Percentiles rank a stretch among this genome's conserved stretches.
Evolutionary conservation across 1,284 basidiomycete genomes (phyloP).

Genomic region (Trametes pubescens): DNA sequence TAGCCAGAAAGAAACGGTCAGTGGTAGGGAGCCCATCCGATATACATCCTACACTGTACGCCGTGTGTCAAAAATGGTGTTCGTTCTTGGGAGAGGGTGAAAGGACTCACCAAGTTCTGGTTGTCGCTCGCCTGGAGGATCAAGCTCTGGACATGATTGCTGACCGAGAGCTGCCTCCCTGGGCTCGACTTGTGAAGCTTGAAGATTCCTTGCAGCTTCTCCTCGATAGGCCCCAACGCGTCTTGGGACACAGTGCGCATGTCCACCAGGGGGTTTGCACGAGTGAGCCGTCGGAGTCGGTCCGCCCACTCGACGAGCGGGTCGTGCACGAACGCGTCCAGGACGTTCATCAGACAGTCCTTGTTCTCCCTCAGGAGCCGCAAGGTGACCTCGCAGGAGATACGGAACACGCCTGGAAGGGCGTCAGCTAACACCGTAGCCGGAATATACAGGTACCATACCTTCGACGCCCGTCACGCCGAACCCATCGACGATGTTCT

Average conservation of each 20-base stretch:
- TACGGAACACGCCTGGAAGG: constrained; percentile 84
- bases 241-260: constrained; percentile 73
- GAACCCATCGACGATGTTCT: constrained; percentile 93
- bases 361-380: constrained; percentile 90
- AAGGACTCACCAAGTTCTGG: constrained; percentile 72
- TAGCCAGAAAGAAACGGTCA: constrained; percentile 42
- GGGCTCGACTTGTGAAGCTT: constrained; percentile 62
- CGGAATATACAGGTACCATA: constrained; percentile 37
- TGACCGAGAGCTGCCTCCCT: constrained; percentile 78
- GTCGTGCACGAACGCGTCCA: constrained; percentile 98
- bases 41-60: constrained; percentile 76
- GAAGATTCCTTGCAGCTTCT: constrained; percentile 85
- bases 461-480: constrained; percentile 96
- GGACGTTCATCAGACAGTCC: constrained; percentile 94
- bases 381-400: constrained; percentile 92
- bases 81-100: constrained; percentile 51
- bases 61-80: neutral
- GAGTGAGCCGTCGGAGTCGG: constrained; percentile 42
- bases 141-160: constrained; percentile 88
- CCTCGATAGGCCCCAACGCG: constrained; percentile 82
- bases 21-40: constrained; percentile 89
- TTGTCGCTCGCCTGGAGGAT: constrained; percentile 87
- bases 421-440: constrained; percentile 8
- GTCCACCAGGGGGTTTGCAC: constrained; percentile 57
- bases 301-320: constrained; percentile 96